phyloP scores from a whole-genome alignment of 2,329 filamentous ascomycete genomes.

The Fusarium chlamydosporum region DNA sequence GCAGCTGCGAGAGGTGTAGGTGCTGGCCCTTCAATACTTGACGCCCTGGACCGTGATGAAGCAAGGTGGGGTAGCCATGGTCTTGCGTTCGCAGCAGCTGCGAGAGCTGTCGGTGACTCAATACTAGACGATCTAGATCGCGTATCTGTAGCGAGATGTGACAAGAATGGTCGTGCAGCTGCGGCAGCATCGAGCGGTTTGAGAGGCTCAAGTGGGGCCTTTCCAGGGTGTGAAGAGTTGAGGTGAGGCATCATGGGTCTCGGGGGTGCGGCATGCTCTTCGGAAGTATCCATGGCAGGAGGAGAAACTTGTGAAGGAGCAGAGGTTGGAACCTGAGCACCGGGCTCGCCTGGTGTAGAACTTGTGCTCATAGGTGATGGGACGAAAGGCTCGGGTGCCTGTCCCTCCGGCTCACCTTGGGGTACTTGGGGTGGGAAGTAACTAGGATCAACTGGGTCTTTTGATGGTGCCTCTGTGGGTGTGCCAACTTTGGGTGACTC shows the following conservation, averaged over 20 bases:
- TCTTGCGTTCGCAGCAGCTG: not conserved
- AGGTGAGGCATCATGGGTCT: conserved; percentile 43
- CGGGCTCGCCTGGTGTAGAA: conserved; percentile 41
- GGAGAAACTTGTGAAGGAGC: conserved; percentile 47
- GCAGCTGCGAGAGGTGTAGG: not conserved
- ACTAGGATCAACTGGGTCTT: conserved; percentile 49
- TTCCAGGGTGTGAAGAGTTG: conserved; percentile 32
- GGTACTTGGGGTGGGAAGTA: conserved; percentile 55
- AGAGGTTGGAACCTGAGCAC: conserved; percentile 50
- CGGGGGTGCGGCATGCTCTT: conserved; percentile 32
- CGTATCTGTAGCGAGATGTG: conserved; percentile 34
- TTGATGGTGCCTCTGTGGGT: conserved; percentile 48
- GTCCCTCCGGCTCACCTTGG: conserved; percentile 25
- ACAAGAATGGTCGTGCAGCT: conserved; percentile 35
- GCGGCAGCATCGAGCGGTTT: conserved; percentile 21
- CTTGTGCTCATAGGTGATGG: conserved; percentile 56
- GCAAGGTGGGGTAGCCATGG: conserved; percentile 7
- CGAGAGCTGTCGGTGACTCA: not conserved
- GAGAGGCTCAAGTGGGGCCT: conserved; percentile 27
- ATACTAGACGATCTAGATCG: conserved; percentile 20
- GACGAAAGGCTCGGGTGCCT: conserved; percentile 50
- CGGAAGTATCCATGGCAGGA: conserved; percentile 27
- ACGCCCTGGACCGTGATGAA: conserved; percentile 25
- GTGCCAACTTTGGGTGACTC: conserved; percentile 51
- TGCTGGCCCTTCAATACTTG: not conserved